Base-by-base conservation (phyloP, 345 rosid genomes). In the Rhodomyrtus tomentosa region DNA sequence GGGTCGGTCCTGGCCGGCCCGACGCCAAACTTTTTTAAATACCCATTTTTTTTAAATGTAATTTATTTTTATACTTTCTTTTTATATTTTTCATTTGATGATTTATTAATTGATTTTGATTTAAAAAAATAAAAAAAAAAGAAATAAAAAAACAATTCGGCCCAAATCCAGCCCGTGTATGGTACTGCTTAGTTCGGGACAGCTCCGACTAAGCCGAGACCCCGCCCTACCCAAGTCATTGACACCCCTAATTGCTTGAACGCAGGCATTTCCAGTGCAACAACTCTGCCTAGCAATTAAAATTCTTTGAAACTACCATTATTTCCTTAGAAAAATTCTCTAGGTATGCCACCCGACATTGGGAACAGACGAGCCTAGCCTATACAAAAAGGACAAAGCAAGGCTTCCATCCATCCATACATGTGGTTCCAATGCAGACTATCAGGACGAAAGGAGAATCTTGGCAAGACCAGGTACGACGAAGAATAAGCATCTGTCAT, bases 311-410 rank as follows among this genome's bases (percentile, higher is more conserved):
- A 59, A 1, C 38, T 59, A 29, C 40, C 22, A 59, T 59, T 29
- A 29, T 29, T 10, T 7, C 73, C 73, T 38, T 0, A n/a, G 1
- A 62, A 62, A 16, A 0, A 0, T 62, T 62, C 32, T 62, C 40
- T 29, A 62, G 45, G 22, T 29, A 16, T 1, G 6, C 74, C 42
- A 62, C 74, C 32, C 32, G 7, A 62, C 22, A 32, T 62, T 7
- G 42, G 74, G 45, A 42, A 42, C 8, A 42, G 8, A 42, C 45
- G 8, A 42, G 42, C 5, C 40, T 0, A 59, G 74, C 40, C 32
- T 6, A 59, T 15, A 15, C 3, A 0, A 29, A 58, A 55, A 58
- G 36, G 18, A 58, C 72, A 13, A 58, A 58, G 72, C 72, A 14
- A 27, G 72, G 13, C 72, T 7, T 58, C 38, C 72, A 58, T 58